Conservation (phyloP, 805 yeast genomes). For the Komagataella mondaviorum region DNA sequence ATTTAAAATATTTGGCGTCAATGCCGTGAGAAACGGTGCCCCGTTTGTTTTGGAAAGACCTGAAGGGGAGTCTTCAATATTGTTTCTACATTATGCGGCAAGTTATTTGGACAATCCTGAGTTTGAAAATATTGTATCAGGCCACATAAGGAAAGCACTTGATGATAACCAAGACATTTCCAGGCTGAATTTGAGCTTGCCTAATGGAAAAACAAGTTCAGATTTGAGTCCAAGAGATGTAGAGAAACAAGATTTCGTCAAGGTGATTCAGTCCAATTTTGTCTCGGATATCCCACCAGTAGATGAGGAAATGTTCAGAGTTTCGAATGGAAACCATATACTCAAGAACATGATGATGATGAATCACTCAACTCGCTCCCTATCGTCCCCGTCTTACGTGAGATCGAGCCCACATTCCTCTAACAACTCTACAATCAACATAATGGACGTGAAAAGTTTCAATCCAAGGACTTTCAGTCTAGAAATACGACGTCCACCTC, state of each 20-base stretch:
- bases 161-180: neutral
- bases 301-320: neutral
- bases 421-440: neutral
- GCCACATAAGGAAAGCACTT: neutral
- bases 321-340: neutral
- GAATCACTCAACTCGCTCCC: neutral
- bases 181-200: neutral
- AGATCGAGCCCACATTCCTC: neutral
- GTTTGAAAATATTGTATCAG: neutral
- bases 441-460: neutral
- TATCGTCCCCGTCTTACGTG: neutral
- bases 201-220: neutral
- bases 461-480: neutral
- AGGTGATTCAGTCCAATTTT: neutral
- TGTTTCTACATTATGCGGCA: neutral
- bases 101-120: neutral
- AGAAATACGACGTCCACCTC: neutral
- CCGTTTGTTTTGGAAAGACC: constrained; percentile 20
- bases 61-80: neutral
- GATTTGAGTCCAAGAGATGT: neutral
- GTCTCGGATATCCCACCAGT: neutral
- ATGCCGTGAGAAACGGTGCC: constrained; percentile 28
- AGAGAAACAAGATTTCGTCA: neutral
- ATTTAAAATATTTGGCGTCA: constrained; percentile 26
- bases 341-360: neutral